Conservation (phyloP, 257 asterid genomes). For the Verbena officinalis region DNA sequence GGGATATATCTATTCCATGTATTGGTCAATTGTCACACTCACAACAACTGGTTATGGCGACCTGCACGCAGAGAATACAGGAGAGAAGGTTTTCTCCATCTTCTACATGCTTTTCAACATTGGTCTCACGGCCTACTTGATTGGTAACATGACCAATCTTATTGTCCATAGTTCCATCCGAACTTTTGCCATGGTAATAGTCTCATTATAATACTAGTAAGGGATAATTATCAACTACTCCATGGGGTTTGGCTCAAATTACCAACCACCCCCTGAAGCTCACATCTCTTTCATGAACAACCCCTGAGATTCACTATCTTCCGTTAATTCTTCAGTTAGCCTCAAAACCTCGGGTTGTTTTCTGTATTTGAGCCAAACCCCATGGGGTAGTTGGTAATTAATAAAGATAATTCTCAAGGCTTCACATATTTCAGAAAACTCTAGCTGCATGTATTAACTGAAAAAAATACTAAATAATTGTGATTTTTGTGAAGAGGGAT, state of each 20-base stretch:
- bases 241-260: no score
- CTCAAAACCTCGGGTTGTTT: no score
- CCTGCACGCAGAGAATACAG: conserved; percentile 75
- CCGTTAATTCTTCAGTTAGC: no score
- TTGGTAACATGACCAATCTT: conserved; percentile 96
- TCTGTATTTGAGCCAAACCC: no score
- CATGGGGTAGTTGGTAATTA: no score
- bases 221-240: no score
- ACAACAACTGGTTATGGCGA: conserved; percentile 95
- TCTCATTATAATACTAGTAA: no score
- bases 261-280: no score
- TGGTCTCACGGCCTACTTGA: conserved; percentile 89
- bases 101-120: conserved; percentile 95
- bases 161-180: conserved; percentile 72
- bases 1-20: conserved; percentile 81
- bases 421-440: neutral
- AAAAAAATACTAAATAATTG: neutral
- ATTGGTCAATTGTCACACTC: conserved; percentile 92
- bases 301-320: no score
- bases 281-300: no score
- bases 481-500: conserved; percentile 69
- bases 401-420: conserved; percentile 3
- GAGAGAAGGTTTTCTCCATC: conserved; percentile 80
- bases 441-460: neutral
- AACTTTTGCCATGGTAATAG: conserved; percentile 78